These are phyloP conservation scores for Annulohypoxylon stygium DNA, from an alignment of 495 filamentous ascomycete species.

Conservation along the genomic window DNA sequence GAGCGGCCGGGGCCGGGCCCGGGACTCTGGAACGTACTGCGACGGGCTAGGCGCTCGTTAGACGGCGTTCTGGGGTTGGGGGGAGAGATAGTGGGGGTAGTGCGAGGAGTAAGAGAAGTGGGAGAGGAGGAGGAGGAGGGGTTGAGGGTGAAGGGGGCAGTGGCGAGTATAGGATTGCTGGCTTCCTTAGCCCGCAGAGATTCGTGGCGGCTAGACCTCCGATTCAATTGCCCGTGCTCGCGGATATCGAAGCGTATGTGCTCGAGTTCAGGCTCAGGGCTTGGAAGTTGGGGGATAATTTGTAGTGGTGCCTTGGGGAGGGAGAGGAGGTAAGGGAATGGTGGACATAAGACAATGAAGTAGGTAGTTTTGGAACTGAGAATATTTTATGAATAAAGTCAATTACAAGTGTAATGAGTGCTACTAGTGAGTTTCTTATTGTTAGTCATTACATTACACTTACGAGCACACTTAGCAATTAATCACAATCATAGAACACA, in stretches of 20 bases:
- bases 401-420: not conserved
- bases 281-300: slow-evolving; percentile 13
- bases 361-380: not conserved
- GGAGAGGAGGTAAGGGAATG: not conserved
- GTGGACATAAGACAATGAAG: not conserved
- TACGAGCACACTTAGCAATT: not conserved
- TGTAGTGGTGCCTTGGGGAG: not conserved
- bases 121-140: not conserved
- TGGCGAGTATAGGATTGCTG: not conserved
- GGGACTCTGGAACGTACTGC: slow-evolving; percentile 43
- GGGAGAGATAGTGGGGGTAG: too few relatives aligned
- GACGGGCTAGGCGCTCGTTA: slow-evolving; percentile 48
- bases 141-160: not conserved
- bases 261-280: slow-evolving; percentile 34
- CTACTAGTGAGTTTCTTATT: too few relatives aligned
- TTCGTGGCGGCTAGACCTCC: slow-evolving; percentile 16
- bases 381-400: too few relatives aligned
- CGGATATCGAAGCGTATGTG: slow-evolving; percentile 19
- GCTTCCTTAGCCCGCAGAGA: not conserved
- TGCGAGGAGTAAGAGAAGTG: not conserved
- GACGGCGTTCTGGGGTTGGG: not conserved
- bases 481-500: not conserved
- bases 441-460: not conserved
- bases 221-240: slow-evolving; percentile 17
- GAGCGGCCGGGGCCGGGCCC: not conserved